Conservation (phyloP, 805 yeast species). For the Candida takata region DNA sequence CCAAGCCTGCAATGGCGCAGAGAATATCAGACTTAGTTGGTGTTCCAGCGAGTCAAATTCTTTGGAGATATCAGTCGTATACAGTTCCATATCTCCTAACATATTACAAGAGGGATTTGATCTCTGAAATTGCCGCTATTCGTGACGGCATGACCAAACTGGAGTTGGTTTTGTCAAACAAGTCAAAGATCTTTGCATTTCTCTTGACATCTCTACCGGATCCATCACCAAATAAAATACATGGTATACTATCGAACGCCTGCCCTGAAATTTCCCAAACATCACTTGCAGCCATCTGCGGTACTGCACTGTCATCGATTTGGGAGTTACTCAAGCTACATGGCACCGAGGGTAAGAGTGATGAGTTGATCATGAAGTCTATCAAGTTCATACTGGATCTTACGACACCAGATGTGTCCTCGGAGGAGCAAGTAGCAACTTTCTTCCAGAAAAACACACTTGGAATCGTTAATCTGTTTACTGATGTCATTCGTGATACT, state of each 20-base stretch:
- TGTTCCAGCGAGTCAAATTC: slow-evolving; percentile 52
- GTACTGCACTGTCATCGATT: slow-evolving; percentile 21
- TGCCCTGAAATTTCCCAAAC: slow-evolving; percentile 38
- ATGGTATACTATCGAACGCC: slow-evolving; percentile 45
- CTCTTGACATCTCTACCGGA: slow-evolving; percentile 44
- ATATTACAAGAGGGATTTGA: slow-evolving; percentile 53
- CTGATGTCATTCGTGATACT: slow-evolving; percentile 70
- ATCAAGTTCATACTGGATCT: slow-evolving; percentile 32
- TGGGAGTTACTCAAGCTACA: slow-evolving; percentile 41
- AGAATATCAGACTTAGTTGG: slow-evolving; percentile 61
- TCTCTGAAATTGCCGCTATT: slow-evolving; percentile 53
- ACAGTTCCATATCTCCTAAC: slow-evolving; percentile 74
- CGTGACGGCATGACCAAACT: slow-evolving; percentile 35
- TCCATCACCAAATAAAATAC: slow-evolving; percentile 43
- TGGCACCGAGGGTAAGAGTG: slow-evolving; percentile 28
- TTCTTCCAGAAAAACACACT: slow-evolving; percentile 54
- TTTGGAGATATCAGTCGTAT: slow-evolving; percentile 61
- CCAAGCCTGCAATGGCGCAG: slow-evolving; percentile 46
- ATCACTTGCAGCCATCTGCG: slow-evolving; percentile 21
- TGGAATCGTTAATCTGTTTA: slow-evolving; percentile 71
- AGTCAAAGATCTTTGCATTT: slow-evolving; percentile 50
- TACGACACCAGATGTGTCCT: slow-evolving; percentile 15
- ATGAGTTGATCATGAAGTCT: slow-evolving; percentile 27
- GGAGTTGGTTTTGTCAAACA: slow-evolving; percentile 40
- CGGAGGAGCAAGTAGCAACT: slow-evolving; percentile 25